These are phyloP conservation scores for Tylopilus felleus DNA, from an alignment of 768 basidiomycete species.

Conservation along the genomic window DNA sequence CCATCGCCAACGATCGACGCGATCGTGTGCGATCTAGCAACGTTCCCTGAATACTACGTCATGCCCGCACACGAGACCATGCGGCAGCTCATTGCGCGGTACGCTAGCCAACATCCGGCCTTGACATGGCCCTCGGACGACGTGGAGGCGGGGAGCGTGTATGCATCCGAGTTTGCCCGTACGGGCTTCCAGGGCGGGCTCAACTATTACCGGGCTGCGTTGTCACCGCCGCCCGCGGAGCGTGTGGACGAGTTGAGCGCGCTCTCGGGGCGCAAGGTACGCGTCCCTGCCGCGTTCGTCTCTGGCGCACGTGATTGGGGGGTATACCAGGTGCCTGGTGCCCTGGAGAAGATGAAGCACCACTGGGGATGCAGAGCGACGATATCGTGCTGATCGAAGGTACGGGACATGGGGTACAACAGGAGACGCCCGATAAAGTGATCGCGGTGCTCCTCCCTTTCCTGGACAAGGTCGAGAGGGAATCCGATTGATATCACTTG, in stretches of 20 bases:
- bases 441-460: constrained; percentile 41
- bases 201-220: constrained; percentile 49
- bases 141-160: constrained; percentile 41
- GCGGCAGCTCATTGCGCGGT: constrained; percentile 42
- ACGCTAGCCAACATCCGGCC: constrained; percentile 28
- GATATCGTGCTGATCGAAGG: constrained; percentile 51
- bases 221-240: constrained; percentile 29
- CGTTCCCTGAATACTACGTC: constrained; percentile 57
- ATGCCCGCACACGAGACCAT: constrained; percentile 55
- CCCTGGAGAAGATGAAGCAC: constrained; percentile 40
- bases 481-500: neutral
- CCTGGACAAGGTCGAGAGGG: constrained; percentile 26
- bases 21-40: constrained; percentile 34
- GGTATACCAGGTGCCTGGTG: constrained; percentile 51
- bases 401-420: constrained; percentile 66
- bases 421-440: constrained; percentile 48
- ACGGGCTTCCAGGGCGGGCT: constrained; percentile 66
- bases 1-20: constrained; percentile 19
- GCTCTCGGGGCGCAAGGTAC: constrained; percentile 45
- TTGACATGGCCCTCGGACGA: constrained; percentile 47
- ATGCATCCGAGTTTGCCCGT: constrained; percentile 44
- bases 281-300: constrained; percentile 56
- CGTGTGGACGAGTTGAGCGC: constrained; percentile 41
- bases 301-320: constrained; percentile 60
- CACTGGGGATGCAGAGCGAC: constrained; percentile 36